Conservation (phyloP, 192 early-diverging fungal species). For the Linnemannia exigua region DNA sequence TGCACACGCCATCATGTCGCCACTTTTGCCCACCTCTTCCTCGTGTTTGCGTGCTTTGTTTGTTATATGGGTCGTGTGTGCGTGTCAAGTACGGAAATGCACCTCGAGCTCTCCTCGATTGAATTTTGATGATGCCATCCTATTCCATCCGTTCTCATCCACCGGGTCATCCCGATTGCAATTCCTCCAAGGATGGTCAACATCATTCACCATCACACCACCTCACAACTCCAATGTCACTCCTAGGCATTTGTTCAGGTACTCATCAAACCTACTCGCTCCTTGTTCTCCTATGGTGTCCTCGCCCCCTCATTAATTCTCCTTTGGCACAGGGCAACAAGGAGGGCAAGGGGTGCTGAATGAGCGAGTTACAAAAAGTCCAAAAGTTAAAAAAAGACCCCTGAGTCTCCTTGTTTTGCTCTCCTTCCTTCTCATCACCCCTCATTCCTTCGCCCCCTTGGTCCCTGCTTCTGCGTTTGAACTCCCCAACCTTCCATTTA, state of each 20-base stretch:
- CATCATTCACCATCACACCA: too few relatives aligned
- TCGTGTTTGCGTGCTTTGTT: constrained; percentile 3
- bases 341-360: background rate
- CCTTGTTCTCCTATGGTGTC: too few relatives aligned
- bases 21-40: background rate
- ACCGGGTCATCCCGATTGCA: background rate
- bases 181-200: too few relatives aligned
- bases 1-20: constrained; percentile 2
- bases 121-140: background rate
- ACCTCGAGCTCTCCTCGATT: background rate
- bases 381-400: background rate
- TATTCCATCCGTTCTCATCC: background rate
- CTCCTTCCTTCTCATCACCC: background rate
- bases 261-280: too few relatives aligned
- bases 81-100: background rate
- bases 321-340: background rate
- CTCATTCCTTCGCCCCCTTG: background rate
- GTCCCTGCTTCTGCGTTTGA: too few relatives aligned
- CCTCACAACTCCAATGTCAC: background rate
- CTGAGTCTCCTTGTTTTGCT: background rate
- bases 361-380: background rate
- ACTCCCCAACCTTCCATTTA: background rate
- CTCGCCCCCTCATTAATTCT: background rate
- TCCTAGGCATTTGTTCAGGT: too few relatives aligned
- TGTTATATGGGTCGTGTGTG: background rate